Evolutionary conservation across 441 rosid genomes (phyloP), one percentile per base, ranked within the genome.

Genomic region (Euphorbia celastroides): DNA sequence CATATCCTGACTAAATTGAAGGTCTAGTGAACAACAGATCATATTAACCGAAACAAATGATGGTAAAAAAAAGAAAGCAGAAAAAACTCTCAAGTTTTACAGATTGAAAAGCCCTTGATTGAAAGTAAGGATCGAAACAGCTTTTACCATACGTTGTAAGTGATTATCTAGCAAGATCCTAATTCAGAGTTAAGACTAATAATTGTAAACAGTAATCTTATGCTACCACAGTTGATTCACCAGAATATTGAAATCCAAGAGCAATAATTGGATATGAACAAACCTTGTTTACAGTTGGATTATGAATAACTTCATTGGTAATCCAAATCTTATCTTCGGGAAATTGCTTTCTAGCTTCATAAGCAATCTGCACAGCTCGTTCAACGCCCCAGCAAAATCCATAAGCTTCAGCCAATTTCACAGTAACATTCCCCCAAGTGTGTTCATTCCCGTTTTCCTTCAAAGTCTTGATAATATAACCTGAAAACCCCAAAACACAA

Each of bases 361-460:
- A 94, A 67, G 97, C 99, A 77, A 91, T 94, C 84, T 94, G 97
- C 26, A 94, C 99, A 48, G 99, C 97, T 27, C 97, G 85, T 79
- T 91, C 99, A 19, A 91, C 96, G 0, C 97, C 99, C 96, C 96
- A 86, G 81, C 97, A 89, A 77, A 91, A 94, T 0, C 96, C 97
- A 68, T 88, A 88, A 7, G 97, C 74, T 72, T 89, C 93, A 0
- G 97, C 97, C 56, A 91, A 85, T 74, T 85, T 94, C 73, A 94
- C 90, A 0, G 87, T 91, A 66, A 91, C 90, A 77, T 86, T 80
- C 65, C 97, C 99, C 97, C 97, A 91, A 0, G 90, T 81, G 63
- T 84, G 89, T 67, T 72, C 74, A 23, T 80, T 60, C 2, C 92
- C 94, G 67, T 89, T 94, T 41, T 87, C 88, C 84, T 74, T 91